phyloP scores from a whole-genome alignment of 2,329 filamentous ascomycete species.

The Fusarium redolens region DNA sequence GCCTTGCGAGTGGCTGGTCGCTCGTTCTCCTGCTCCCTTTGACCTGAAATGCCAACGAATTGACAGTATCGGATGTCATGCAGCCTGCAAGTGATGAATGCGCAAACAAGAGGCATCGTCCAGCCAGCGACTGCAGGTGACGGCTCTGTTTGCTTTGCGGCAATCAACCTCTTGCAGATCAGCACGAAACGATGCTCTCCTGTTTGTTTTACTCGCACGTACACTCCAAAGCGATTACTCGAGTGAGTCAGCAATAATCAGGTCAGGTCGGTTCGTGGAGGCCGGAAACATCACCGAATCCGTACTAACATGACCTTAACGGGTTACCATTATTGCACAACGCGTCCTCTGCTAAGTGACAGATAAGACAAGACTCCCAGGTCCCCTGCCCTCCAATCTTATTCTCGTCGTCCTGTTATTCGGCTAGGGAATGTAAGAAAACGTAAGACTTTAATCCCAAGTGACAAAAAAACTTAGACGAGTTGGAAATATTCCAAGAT shows the following conservation, averaged over 20 bases:
- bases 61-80: slow-evolving; percentile 4
- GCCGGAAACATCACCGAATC: neutral
- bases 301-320: slow-evolving; percentile 11
- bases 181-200: neutral
- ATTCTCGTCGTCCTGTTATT: slow-evolving; percentile 17
- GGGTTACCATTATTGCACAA: neutral
- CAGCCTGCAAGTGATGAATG: slow-evolving; percentile 26
- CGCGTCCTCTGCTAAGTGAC: slow-evolving; percentile 9
- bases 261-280: neutral
- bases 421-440: neutral
- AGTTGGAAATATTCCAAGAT: neutral
- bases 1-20: neutral
- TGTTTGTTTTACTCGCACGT: neutral
- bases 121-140: slow-evolving; percentile 10
- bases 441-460: neutral
- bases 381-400: slow-evolving; percentile 22
- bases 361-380: slow-evolving; percentile 1
- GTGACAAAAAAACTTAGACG: neutral
- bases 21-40: neutral
- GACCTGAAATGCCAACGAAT: neutral
- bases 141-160: slow-evolving; percentile 1
- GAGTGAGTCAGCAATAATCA: slow-evolving; percentile 1
- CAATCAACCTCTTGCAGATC: neutral
- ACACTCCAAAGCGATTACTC: neutral
- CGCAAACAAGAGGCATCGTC: slow-evolving; percentile 14